Evolutionary conservation across 1,284 basidiomycete species (phyloP).

Genomic region (Ustilago bromivora): DNA sequence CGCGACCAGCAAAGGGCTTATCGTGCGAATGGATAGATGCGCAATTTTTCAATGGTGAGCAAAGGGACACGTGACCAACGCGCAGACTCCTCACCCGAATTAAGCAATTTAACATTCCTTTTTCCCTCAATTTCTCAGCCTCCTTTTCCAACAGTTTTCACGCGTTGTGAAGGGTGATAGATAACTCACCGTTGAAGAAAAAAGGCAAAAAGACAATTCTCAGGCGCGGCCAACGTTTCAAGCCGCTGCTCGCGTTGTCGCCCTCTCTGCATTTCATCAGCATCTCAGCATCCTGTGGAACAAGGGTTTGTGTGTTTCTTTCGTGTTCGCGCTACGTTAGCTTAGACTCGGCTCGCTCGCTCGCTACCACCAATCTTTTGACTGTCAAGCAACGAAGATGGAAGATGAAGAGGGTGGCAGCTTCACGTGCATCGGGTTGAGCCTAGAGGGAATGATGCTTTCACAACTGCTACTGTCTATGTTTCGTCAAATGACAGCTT

Average conservation of each 20-base stretch:
- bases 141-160: too few species aligned
- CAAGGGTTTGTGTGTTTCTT: constrained; percentile 4
- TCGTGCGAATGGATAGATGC: too few species aligned
- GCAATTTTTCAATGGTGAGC: too few species aligned
- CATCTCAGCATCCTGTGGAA: not conserved
- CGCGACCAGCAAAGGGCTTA: not conserved
- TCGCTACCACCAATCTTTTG: not conserved
- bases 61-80: too few species aligned
- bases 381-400: too few species aligned
- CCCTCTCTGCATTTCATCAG: constrained; percentile 1
- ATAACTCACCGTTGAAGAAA: not conserved
- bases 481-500: not conserved
- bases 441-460: not conserved
- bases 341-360: not conserved
- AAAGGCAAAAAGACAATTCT: not conserved
- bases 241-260: not conserved
- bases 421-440: too few species aligned
- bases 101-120: too few species aligned
- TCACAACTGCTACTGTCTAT: not conserved
- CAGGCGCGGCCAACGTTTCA: not conserved
- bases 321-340: not conserved
- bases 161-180: too few species aligned
- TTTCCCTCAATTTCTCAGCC: too few species aligned
- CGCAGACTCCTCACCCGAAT: too few species aligned
- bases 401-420: too few species aligned